Evolutionary conservation across 73 alveolate genomes (phyloP).

Genomic region (Vitrella brassicaformis): DNA sequence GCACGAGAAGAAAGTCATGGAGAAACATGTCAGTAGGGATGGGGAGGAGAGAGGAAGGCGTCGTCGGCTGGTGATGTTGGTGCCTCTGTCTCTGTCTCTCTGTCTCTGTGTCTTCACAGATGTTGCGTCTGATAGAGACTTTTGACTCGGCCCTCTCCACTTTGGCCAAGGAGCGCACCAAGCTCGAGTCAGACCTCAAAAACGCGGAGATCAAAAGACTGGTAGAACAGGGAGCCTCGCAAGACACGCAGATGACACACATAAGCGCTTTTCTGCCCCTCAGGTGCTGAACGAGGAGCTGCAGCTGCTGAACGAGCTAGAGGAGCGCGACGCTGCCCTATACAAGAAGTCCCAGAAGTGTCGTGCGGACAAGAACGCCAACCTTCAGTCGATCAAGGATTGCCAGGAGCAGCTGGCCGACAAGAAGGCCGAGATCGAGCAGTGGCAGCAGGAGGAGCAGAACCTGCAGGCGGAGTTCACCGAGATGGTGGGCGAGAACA

Average conservation of each 20-base stretch:
- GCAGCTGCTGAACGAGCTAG: conserved; percentile 49
- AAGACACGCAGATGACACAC: neutral
- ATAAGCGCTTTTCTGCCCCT: neutral
- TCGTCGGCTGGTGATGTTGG: too few relatives aligned
- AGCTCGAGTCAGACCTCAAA: conserved; percentile 60
- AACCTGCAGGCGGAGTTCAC: conserved; percentile 60
- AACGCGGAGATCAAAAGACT: conserved; percentile 66
- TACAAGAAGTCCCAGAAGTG: conserved; percentile 32
- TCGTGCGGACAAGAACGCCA: conserved; percentile 55
- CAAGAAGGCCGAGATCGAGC: conserved; percentile 55
- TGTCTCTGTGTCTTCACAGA: neutral
- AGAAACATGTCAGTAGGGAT: neutral
- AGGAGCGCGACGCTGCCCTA: conserved; percentile 45
- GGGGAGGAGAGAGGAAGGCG: too few relatives aligned
- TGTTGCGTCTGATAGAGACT: conserved; percentile 7
- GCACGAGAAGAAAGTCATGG: neutral
- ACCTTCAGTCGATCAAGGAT: conserved; percentile 59
- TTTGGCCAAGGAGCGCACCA: conserved; percentile 26
- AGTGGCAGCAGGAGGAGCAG: conserved; percentile 55
- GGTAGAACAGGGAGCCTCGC: conserved; percentile 19
- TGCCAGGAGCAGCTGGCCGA: conserved; percentile 52
- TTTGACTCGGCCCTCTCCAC: conserved; percentile 27
- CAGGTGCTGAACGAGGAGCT: conserved; percentile 41
- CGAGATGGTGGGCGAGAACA: conserved; percentile 52
- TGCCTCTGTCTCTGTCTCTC: too few relatives aligned